Base-by-base conservation (phyloP, 2,329 filamentous ascomycete species). In the Colletotrichum neosansevieriae region DNA sequence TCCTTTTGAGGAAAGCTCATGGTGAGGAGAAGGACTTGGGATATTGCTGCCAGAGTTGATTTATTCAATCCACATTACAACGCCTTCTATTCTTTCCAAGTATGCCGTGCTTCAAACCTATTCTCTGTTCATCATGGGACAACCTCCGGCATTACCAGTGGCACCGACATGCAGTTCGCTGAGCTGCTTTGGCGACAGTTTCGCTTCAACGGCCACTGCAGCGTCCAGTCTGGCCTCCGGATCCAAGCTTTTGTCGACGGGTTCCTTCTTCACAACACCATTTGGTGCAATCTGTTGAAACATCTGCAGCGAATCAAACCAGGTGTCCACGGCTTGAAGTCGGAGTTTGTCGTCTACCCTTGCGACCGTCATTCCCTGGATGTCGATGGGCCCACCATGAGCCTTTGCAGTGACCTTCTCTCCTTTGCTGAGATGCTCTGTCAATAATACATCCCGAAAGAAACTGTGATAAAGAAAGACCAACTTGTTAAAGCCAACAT, bases 281-380 rank as follows among this genome's bases (percentile, higher is more conserved):
- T 65, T 50, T 6, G 65, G 65, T 0, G 65, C 69, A 15, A 91
- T 91, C 78, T 91, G 89, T 5, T 87, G 81, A 74, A 91, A 91
- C 88, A 91, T 89, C 45, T 88, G 84, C 74, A 90, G 78, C 0
- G 89, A 87, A 73, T 91, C 89, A 71, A 89, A 91, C 84, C 87
- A 91, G 0, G 88, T 89, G 69, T 91, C 86, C 3, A 91, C 81
- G 17, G 79, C 81, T 71, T 86, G 82, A 2, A 92, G 77, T 67
- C 88, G 85, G 47, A 91, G 77, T 68, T 85, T 84, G 13, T 88
- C 86, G 72, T 91, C 88, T 6, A 92, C 85, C 19, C 83, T 83
- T 11, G 89, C 90, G 13, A 91, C 82, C 0, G 87, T 88, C 38
- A 91, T 79, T 4, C 89, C 89, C 75, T 89, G 81, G 65, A 92